Evolutionary conservation across 495 filamentous ascomycete species (phyloP).

Genomic region (Aeminium ludgeri): DNA sequence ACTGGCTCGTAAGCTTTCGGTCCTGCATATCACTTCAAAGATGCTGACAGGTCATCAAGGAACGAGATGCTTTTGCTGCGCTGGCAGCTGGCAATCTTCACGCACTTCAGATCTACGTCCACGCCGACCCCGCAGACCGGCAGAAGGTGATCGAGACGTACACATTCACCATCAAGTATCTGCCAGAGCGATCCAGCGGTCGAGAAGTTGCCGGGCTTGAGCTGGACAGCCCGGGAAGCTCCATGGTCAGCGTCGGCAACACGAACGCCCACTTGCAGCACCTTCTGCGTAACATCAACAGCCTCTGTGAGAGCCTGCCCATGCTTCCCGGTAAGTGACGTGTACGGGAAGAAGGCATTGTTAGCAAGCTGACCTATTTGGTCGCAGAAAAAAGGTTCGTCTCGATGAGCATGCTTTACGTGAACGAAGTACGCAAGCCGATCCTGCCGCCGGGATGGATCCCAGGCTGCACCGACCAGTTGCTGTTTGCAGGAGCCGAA

Average conservation of each 20-base stretch:
- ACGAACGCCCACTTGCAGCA: constrained; percentile 25
- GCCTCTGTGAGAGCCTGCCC: constrained; percentile 26
- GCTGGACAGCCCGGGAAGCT: constrained; percentile 22
- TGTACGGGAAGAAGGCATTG: no score
- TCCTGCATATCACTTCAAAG: constrained; percentile 9
- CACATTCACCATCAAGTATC: constrained; percentile 35
- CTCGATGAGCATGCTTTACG: constrained; percentile 32
- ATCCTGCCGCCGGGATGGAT: constrained; percentile 31
- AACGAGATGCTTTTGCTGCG: constrained; percentile 33
- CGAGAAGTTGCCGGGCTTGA: constrained; percentile 25
- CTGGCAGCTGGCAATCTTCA: constrained; percentile 26
- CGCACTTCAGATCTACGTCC: constrained; percentile 31
- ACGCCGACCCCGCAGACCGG: constrained; percentile 5
- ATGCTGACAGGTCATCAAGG: constrained; percentile 17
- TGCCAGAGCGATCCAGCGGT: constrained; percentile 8
- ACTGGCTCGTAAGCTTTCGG: constrained; percentile 27
- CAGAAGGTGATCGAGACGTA: constrained; percentile 31
- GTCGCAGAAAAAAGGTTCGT: constrained; percentile 26
- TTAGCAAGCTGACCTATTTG: no score
- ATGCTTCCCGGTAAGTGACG: constrained; percentile 27
- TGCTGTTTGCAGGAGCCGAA: constrained; percentile 24
- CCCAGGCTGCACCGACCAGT: constrained; percentile 17
- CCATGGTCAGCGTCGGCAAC: constrained; percentile 24
- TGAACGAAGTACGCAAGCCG: constrained; percentile 23
- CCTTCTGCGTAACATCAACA: constrained; percentile 27